Conservation (phyloP, 1,284 basidiomycete species). For the Tetrapyrgos nigripes region DNA sequence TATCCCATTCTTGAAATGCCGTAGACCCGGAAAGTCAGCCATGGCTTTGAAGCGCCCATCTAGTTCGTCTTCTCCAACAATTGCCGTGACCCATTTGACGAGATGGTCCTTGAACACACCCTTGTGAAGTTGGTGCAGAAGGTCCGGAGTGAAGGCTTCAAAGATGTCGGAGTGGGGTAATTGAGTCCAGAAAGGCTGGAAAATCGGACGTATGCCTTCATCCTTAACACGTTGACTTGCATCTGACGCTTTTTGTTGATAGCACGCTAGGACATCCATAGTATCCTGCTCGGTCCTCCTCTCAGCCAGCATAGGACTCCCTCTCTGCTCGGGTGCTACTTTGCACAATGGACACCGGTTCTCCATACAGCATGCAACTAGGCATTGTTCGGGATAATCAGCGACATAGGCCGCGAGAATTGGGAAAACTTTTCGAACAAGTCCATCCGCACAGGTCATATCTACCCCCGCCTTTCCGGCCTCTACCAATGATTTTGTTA, state of each 20-base stretch:
- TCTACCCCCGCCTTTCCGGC: constrained; percentile 27
- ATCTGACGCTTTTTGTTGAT: background rate
- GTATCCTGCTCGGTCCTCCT: too few species aligned
- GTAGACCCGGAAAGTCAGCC: constrained; percentile 16
- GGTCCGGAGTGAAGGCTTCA: constrained; percentile 28
- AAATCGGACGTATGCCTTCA: constrained; percentile 12
- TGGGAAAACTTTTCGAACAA: constrained; percentile 21
- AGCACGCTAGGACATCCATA: background rate
- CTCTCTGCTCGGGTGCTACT: constrained; percentile 11
- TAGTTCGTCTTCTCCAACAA: constrained; percentile 13
- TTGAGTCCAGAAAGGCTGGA: constrained; percentile 31
- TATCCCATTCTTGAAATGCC: constrained; percentile 22
- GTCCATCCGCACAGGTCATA: constrained; percentile 27
- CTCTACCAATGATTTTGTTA: constrained; percentile 24
- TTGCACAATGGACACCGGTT: constrained; percentile 23
- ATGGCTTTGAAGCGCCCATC: constrained; percentile 20
- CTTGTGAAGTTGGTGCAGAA: constrained; percentile 39
- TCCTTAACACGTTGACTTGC: too few species aligned
- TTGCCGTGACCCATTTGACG: constrained; percentile 13
- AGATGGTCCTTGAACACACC: constrained; percentile 35
- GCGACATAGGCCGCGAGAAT: constrained; percentile 26
- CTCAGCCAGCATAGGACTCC: background rate
- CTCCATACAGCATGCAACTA: constrained; percentile 28
- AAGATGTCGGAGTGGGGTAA: constrained; percentile 30
- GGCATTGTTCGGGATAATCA: constrained; percentile 32